A percentile compares a stretch with the other conserved stretches of the same genome.
Evolutionary conservation across 306 rosid genomes (phyloP).

Genomic region (Prunus dulcis): DNA sequence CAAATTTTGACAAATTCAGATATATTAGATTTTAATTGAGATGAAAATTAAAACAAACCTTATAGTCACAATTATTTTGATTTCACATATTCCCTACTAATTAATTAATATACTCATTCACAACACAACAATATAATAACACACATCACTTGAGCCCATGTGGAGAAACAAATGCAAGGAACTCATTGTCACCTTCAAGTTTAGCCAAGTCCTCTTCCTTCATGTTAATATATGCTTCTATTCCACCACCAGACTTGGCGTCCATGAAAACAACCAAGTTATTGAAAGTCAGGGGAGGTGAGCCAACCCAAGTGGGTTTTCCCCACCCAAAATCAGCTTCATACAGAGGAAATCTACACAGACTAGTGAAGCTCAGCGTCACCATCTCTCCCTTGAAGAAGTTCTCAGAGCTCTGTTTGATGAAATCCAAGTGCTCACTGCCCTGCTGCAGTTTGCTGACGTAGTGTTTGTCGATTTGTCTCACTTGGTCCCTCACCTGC

Average conservation of each 20-base stretch:
- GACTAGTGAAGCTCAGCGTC: conserved; percentile 18
- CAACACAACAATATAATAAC: too few species aligned
- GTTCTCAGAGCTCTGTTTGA: background rate
- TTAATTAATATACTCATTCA: background rate
- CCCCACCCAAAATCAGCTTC: conserved; percentile 45
- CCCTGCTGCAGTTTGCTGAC: conserved; percentile 17
- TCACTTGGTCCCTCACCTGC: conserved; percentile 21
- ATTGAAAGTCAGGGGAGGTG: conserved; percentile 17
- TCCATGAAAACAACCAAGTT: conserved; percentile 22
- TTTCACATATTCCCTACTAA: too few species aligned
- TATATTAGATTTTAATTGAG: too few species aligned
- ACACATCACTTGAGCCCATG: background rate
- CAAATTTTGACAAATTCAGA: background rate
- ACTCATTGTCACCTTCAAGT: conserved; percentile 26
- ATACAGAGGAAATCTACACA: conserved; percentile 33
- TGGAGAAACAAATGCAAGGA: conserved; percentile 9
- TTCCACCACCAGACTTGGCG: conserved; percentile 24
- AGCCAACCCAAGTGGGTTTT: conserved; percentile 33
- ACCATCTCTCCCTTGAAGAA: conserved; percentile 6
- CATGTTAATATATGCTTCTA: conserved; percentile 27
- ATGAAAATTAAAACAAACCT: background rate
- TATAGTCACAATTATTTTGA: background rate
- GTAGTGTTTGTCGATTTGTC: conserved; percentile 7
- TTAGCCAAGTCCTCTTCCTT: conserved; percentile 10
- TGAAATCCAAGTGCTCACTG: background rate